Percentiles rank a stretch among this genome's conserved stretches.
These are phyloP conservation scores for Wallacemonas sp. DNA, from an alignment of 208 protist species.

Conservation along the genomic window DNA sequence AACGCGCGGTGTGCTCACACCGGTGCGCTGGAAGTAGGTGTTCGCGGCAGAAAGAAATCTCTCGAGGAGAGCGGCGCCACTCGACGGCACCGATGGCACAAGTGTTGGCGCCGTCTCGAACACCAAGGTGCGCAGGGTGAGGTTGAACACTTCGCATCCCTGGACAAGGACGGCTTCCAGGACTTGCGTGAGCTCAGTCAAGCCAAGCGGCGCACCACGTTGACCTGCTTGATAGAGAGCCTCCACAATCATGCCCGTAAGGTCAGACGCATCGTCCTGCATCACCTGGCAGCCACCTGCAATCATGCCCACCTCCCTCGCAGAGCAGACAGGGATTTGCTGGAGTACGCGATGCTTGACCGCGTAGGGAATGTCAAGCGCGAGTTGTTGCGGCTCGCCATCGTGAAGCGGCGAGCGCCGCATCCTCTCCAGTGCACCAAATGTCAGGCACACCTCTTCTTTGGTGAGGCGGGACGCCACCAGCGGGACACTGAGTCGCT, in stretches of 20 bases:
- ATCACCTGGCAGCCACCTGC: conserved; percentile 48
- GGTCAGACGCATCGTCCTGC: conserved; percentile 18
- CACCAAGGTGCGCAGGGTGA: conserved; percentile 6
- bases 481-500: conserved; percentile 27
- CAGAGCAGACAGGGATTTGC: conserved; percentile 36
- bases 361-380: neutral
- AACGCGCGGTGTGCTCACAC: neutral
- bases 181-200: conserved; percentile 10
- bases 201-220: conserved; percentile 19
- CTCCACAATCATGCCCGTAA: conserved; percentile 43
- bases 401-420: neutral
- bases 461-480: conserved; percentile 35
- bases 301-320: conserved; percentile 69
- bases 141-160: neutral
- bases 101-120: neutral
- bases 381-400: neutral
- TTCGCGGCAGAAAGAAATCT: neutral
- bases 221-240: conserved; percentile 30
- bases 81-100: neutral
- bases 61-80: neutral
- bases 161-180: conserved; percentile 4
- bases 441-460: conserved; percentile 68
- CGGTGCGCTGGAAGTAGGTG: neutral
- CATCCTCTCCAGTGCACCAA: conserved; percentile 40
- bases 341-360: conserved; percentile 2